phyloP scores from a whole-genome alignment of 192 early-diverging fungal species.

The Kickxella alabastrina region DNA sequence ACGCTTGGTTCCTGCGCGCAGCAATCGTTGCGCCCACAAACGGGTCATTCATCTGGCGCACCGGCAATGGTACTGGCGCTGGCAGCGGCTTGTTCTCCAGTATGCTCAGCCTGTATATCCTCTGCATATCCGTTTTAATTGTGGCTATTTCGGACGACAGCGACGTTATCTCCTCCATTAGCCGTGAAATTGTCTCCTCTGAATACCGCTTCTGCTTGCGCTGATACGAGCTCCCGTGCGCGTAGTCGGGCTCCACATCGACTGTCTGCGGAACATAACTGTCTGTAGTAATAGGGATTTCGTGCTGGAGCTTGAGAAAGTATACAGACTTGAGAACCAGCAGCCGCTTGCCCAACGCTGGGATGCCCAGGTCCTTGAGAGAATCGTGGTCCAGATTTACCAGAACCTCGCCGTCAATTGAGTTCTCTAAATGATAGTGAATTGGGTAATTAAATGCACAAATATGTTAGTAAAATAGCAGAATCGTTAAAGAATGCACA shows the following conservation, averaged over 20 bases:
- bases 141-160: slow-evolving; percentile 38
- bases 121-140: slow-evolving; percentile 45
- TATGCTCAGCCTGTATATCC: slow-evolving; percentile 44
- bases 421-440: slow-evolving; percentile 67
- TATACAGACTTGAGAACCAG: slow-evolving; percentile 89
- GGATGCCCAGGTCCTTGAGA: slow-evolving; percentile 81
- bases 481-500: background rate
- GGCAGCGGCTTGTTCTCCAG: slow-evolving; percentile 51
- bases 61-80: slow-evolving; percentile 2
- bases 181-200: slow-evolving; percentile 35
- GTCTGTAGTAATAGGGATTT: slow-evolving; percentile 72
- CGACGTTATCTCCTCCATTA: slow-evolving; percentile 43
- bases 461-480: background rate
- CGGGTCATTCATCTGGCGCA: slow-evolving; percentile 27
- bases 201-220: slow-evolving; percentile 45
- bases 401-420: slow-evolving; percentile 85
- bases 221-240: slow-evolving; percentile 39
- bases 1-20: slow-evolving; percentile 21
- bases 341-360: slow-evolving; percentile 81
- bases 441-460: background rate
- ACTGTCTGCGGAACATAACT: slow-evolving; percentile 80
- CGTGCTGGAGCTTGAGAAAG: slow-evolving; percentile 72
- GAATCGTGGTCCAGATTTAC: slow-evolving; percentile 87
- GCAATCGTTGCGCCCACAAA: slow-evolving; percentile 24
- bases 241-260: slow-evolving; percentile 48